Conservation (phyloP, 176 grass and related monocot species). For the Zoysia japonica region DNA sequence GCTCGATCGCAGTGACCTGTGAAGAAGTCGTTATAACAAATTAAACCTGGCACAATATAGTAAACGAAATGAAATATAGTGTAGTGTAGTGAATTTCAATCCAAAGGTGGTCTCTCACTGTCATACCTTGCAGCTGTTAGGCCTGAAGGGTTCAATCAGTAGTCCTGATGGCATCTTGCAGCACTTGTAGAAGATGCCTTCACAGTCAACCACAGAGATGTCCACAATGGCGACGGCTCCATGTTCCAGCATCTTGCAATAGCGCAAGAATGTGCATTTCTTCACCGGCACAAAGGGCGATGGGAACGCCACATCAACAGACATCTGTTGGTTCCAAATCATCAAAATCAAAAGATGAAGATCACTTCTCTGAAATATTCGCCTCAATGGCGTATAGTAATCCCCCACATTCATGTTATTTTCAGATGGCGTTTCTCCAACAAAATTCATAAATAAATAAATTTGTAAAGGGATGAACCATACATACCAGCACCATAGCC, state of each 20-base stretch:
- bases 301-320: conserved; percentile 42
- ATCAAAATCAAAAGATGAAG: conserved; percentile 16
- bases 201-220: conserved; percentile 44
- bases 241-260: conserved; percentile 41
- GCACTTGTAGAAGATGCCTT: conserved; percentile 19
- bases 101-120: not conserved
- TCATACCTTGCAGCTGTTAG: conserved; percentile 55
- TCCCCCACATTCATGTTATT: not conserved
- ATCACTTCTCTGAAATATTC: not conserved
- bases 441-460: not conserved
- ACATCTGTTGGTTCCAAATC: conserved; percentile 42
- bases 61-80: not conserved
- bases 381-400: not conserved
- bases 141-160: conserved; percentile 45
- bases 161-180: conserved; percentile 61
- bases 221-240: conserved; percentile 46
- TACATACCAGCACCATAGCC: conserved; percentile 56
- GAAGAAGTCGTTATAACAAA: conserved; percentile 1
- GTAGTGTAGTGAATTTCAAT: not conserved
- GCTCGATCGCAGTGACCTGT: conserved; percentile 60
- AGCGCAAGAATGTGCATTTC: conserved; percentile 57
- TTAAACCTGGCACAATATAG: not conserved
- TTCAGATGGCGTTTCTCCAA: not conserved
- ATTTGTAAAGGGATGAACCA: not conserved
- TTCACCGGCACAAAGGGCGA: conserved; percentile 52